Base-by-base conservation (phyloP, 1,284 basidiomycete species). In the Mycosarcoma maydis region DNA sequence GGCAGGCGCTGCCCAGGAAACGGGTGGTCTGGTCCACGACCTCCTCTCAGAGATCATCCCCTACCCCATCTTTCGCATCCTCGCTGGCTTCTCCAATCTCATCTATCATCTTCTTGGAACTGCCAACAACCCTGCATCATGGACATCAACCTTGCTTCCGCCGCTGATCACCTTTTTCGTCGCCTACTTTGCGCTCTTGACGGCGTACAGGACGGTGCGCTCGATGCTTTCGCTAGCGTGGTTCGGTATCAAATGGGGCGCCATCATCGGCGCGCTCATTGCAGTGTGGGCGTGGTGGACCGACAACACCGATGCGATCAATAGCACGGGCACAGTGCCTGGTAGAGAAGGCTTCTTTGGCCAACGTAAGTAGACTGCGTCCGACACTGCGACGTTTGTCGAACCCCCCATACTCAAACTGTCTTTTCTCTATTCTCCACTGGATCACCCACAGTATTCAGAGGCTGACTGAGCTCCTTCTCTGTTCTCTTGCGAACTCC, bases 191-290 rank as follows among this genome's bases (percentile, higher is more conserved):
- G 64, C 72, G 16, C 66, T 76, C 26, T 30, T 76, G 6, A 62
- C 70, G 29, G 74, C 69, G 20, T 76, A 76, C 40, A 45, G 72
- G 13, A 72, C 72, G 16, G 56, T 70, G 16, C 45, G 72, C 13
- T 60, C 47, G 22, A 69, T 70, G 51, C 19, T 76, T 29, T 32
- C 46, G 4, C 39, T 76, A 4, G 69, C 60, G 5, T 72, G 69
- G 70, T 76, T 57, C 32, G 69, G 68, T 6, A 61, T 76, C 69
- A 76, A 74, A 45, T 76, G 72, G 69, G 74, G 74, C 14, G 68
- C 67, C 17, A 67, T 76, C 37, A 50, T 76, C 14, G 72, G 72
- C 13, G 59, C 41, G 11, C 39, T 56, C 37, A 69, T 76, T 24
- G 74, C 74, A 14, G 19, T 76, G 6, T 76, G 70, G 65, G 69